Evolutionary conservation across 2,329 filamentous ascomycete genomes (phyloP), one percentile per base, ranked within the genome.

Genomic region (Cercospora zeina): DNA sequence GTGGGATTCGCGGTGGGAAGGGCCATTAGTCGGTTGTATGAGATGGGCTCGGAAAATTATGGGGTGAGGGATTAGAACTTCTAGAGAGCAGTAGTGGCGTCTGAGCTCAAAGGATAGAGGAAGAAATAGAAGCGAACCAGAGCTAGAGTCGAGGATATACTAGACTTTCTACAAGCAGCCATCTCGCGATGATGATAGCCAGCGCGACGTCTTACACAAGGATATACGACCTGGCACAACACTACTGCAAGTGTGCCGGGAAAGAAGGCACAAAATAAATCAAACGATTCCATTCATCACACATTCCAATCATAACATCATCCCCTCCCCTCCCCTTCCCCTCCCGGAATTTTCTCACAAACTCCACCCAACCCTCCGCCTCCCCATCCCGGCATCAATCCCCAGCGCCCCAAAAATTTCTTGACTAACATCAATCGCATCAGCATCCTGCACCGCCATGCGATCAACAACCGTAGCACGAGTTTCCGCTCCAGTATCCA

Each of bases 1-100:
- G 70, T 72, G 10, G 64, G 68, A 2, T 72, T 72, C 47, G 70
- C 70, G 13, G 65, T 72, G 10, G 70, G 68, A 2, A 64, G 70
- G 21, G 70, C 70, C 4, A 66, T 72, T 2, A 70, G 68, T 1
- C 61, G 70, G 19, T 47, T 72, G 11, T 67, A 68, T 50, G 70
- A 72, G 62, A 72, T 72, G 70, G 69, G 70, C 0, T 69, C 69
- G n/a, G 39, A 50, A n/a, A 45, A 49, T 1, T 67, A 67, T 34
- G 63, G 63, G 1, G 61, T 34, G 31, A 19, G n/a, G 8, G 59
- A 62, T 27, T 62, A 49, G 37, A 45, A 10, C 2, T 16, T 45
- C 8, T 39, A 13, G 36, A 39, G 36, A 9, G 3, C 36, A 39
- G 36, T 39, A 39, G 11, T 16, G 36, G 36, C 3, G 9, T 3